phyloP scores from a whole-genome alignment of 768 basidiomycete species.

The Boletus subparvulus region DNA sequence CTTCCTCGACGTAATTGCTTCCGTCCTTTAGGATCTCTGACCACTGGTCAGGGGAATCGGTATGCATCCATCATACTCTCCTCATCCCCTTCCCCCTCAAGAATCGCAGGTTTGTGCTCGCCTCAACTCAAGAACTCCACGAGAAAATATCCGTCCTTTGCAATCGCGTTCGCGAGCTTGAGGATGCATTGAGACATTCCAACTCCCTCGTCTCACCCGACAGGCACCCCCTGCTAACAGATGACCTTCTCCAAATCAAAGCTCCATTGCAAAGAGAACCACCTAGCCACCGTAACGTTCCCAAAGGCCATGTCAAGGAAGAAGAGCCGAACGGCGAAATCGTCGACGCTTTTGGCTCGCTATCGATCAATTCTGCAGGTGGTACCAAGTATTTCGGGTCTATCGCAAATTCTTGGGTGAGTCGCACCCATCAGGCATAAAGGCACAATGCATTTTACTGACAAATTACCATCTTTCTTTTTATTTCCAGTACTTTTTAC shows the following conservation, averaged over 20 bases:
- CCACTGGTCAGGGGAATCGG: constrained; percentile 83
- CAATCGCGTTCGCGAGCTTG: constrained; percentile 71
- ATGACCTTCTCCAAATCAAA: constrained; percentile 74
- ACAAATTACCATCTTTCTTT: constrained; percentile 12
- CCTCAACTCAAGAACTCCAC: constrained; percentile 77
- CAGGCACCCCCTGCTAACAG: constrained; percentile 63
- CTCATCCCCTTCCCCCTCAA: not conserved
- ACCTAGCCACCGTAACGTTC: constrained; percentile 40
- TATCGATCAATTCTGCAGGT: constrained; percentile 71
- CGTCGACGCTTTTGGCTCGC: constrained; percentile 76
- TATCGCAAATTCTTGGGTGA: constrained; percentile 74
- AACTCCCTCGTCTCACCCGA: constrained; percentile 60
- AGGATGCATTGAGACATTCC: constrained; percentile 63
- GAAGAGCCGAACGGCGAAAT: constrained; percentile 66
- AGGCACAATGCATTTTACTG: not conserved
- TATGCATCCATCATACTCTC: constrained; percentile 27
- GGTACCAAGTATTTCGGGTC: constrained; percentile 76
- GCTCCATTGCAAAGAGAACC: constrained; percentile 72
- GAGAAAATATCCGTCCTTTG: constrained; percentile 78
- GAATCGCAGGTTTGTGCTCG: constrained; percentile 64
- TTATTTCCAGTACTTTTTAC: constrained; percentile 61
- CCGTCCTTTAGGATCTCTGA: constrained; percentile 59
- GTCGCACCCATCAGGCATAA: not conserved
- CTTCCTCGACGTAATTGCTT: constrained; percentile 19
- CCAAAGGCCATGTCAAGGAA: constrained; percentile 47